These are phyloP conservation scores for Heterobasidion occidentale DNA, from an alignment of 1,284 basidiomycete genomes.

Conservation along the genomic window DNA sequence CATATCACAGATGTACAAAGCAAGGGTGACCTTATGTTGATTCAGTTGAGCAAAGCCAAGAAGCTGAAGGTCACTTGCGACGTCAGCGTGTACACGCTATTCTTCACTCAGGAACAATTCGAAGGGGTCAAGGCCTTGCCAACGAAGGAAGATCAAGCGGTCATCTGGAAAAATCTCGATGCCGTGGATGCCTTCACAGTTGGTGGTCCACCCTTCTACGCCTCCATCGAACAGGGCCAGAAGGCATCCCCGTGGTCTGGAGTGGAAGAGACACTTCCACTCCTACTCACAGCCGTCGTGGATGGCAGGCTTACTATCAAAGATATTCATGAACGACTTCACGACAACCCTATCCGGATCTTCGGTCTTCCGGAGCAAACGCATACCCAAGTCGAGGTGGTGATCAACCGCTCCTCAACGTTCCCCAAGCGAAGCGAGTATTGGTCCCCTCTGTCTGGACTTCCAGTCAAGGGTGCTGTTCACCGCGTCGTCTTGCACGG, in stretches of 20 bases:
- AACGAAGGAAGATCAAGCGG: conserved; percentile 70
- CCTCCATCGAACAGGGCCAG: conserved; percentile 66
- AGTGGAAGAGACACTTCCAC: conserved; percentile 81
- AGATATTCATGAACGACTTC: conserved; percentile 74
- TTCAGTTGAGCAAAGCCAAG: conserved; percentile 93
- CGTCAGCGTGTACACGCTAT: conserved; percentile 88
- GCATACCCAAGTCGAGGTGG: conserved; percentile 90
- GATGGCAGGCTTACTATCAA: conserved; percentile 78
- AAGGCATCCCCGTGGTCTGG: conserved; percentile 70
- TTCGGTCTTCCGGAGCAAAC: conserved; percentile 86
- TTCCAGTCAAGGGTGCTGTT: conserved; percentile 65
- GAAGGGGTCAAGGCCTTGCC: conserved; percentile 64
- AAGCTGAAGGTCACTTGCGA: conserved; percentile 95
- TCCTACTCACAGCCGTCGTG: conserved; percentile 83
- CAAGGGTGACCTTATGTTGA: conserved; percentile 85
- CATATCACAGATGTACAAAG: conserved; percentile 93
- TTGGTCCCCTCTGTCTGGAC: conserved; percentile 85
- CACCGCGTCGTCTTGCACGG: conserved; percentile 91
- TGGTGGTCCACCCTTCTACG: conserved; percentile 75
- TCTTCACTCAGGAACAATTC: conserved; percentile 80
- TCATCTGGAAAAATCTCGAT: conserved; percentile 84
- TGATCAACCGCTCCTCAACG: conserved; percentile 69
- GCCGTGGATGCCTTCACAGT: conserved; percentile 91
- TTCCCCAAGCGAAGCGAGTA: conserved; percentile 42
- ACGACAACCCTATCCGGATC: conserved; percentile 90